Conservation (phyloP, 805 yeast species). For the Zygoascus flipseniorum region DNA sequence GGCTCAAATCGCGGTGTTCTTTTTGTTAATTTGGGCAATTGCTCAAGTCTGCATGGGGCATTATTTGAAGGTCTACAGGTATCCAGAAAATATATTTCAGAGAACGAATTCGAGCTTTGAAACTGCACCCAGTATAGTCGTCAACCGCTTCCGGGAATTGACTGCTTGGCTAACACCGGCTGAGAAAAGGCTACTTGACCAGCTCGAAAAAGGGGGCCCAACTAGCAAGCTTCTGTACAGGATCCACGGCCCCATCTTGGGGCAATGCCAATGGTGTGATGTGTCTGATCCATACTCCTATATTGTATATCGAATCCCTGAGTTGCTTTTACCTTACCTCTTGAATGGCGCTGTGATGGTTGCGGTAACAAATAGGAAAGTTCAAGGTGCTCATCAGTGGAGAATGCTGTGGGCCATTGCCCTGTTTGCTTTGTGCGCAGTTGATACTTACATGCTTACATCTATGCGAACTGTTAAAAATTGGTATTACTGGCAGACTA, state of each 20-base stretch:
- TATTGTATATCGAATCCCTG: conserved; percentile 14
- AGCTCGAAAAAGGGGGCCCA: conserved; percentile 8
- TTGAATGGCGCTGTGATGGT: conserved; percentile 11
- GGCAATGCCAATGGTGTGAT: conserved; percentile 18
- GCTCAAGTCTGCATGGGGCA: not conserved
- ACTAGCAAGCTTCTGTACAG: conserved; percentile 15
- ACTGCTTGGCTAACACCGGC: conserved; percentile 2
- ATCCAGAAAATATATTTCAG: conserved; percentile 12
- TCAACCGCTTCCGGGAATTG: conserved; percentile 6
- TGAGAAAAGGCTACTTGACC: conserved; percentile 9
- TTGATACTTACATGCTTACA: not conserved
- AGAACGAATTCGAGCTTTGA: conserved; percentile 13
- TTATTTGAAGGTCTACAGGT: not conserved
- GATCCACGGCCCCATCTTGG: conserved; percentile 18
- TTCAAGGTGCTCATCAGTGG: conserved; percentile 7
- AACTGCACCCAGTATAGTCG: conserved; percentile 15
- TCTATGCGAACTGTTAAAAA: not conserved
- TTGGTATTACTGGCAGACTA: conserved; percentile 4
- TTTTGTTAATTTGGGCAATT: not conserved
- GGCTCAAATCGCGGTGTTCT: not conserved
- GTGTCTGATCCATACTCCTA: conserved; percentile 8
- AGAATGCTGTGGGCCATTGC: conserved; percentile 1
- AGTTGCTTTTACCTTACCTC: conserved; percentile 12
- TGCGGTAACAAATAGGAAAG: conserved; percentile 8
- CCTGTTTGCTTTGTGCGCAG: conserved; percentile 3